Base-by-base conservation (phyloP, 192 early-diverging fungal species). In the Gryganskiella cystojenkinii region DNA sequence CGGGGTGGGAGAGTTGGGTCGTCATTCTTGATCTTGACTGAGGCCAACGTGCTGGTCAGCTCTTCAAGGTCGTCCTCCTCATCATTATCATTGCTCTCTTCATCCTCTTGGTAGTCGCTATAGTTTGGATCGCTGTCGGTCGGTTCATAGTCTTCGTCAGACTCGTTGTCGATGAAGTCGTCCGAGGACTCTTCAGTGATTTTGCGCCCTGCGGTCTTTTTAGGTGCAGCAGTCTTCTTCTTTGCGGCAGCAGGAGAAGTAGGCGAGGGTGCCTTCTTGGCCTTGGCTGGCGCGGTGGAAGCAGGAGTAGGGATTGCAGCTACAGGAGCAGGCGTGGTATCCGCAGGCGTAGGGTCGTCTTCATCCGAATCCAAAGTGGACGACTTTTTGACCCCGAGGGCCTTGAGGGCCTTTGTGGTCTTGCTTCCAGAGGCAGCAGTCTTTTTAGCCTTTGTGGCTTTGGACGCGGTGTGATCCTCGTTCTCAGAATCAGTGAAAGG, bases 21-120 rank as follows among this genome's bases (percentile, higher is more conserved):
- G 33, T 64, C 51, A 3, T 52, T 33, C 49, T 78, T 64, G 54
- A 78, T 78, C 56, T 64, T 78, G 49, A 78, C 67, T 14, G 74
- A 64, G 0, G 66, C 60, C 50, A 78, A 27, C 50, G 68, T 78
- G 27, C 61, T 61, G 13, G 74, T 45, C 46, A 78, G 42, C 25
- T 60, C 61, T 13, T 54, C 53, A 2, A 73, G 11, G 14, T 78
- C 67, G 27, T 55, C 63, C 40, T 52, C 37, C 7, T 78, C 61
- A 49, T 78, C 74, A 14, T 55, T 19, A n/a, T 58, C 55, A 6
- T 54, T 52, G 24, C 34, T 53, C 1, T 61, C 60, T 30, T 37
- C 63, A 19, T 53, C 56, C 11, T 55, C 53, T n/a, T 13, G 27
- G 24, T 58, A 28, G 11, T 59, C 42, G 20, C 57, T 59, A 11